Evolutionary conservation across 129 eudicot species (phyloP), one percentile per base, ranked within the genome.

Genomic region (Flaveria robusta): DNA sequence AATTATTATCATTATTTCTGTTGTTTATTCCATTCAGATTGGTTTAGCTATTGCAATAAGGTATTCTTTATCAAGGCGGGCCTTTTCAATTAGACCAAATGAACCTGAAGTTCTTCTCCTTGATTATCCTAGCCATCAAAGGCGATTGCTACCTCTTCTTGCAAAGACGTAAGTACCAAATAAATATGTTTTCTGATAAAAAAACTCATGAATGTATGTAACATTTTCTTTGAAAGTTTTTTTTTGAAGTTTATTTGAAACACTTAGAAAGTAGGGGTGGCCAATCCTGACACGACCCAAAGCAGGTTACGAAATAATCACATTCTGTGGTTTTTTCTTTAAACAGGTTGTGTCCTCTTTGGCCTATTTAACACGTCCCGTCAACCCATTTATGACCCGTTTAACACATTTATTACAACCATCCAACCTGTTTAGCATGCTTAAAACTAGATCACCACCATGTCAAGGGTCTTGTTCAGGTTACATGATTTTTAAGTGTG

Each of bases 91-190:
- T 39, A 51, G 83, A 54, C 95, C 94, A 26, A 77, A 88, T 83
- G 91, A 87, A 31, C 85, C 92, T 26, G 98, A 93, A 78, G 96
- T 93, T 37, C 89, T 93, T 70, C 80, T 90, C 74, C 98, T 93
- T 67, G 96, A 93, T 81, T 93, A 93, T 81, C 98, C 96, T 14
- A 93, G 97, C 71, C 98, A 93, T 84, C 98, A 93, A 74, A 82
- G 98, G 23, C 85, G 96, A 12, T 88, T 93, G 0, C 71, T 88
- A 67, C 98, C 98, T 76, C 92, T 90, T 82, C 86, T 93, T 80
- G 98, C 98, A 78, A 91, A 90, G 83, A 93, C 98, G 98, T 90
- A 75, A 77, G 88, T 75, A 43, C 65, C 81, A 50, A 60, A 24
- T 59, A 13, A 14, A 42, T 20, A 63, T 20, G 45, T 58, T 4